phyloP scores from a whole-genome alignment of 768 basidiomycete genomes.

The Termitomyces sp. region DNA sequence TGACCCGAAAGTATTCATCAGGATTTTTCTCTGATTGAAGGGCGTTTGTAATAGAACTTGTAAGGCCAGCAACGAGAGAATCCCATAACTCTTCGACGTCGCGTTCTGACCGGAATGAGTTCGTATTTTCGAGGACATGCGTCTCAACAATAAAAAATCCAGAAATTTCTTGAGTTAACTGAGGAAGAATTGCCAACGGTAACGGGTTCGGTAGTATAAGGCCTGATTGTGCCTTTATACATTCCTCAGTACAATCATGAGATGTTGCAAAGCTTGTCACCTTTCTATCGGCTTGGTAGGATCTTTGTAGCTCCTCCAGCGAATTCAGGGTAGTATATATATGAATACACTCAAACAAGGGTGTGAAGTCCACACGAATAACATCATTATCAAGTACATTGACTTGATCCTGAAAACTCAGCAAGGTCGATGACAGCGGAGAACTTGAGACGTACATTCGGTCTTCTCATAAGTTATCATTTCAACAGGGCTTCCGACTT shows the following conservation, averaged over 20 bases:
- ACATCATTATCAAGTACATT: conserved; percentile 90
- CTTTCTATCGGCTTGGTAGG: conserved; percentile 97
- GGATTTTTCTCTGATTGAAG: conserved; percentile 72
- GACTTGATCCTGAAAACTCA: conserved; percentile 39
- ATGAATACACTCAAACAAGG: conserved; percentile 94
- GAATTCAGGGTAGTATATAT: conserved; percentile 91
- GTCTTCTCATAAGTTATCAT: conserved; percentile 89
- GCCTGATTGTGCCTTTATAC: conserved; percentile 85
- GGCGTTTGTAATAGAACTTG: conserved; percentile 67
- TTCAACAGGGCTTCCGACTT: conserved; percentile 90
- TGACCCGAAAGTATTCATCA: conserved; percentile 76
- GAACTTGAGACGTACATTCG: conserved; percentile 62
- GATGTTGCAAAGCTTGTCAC: conserved; percentile 27
- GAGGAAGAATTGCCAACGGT: conserved; percentile 57
- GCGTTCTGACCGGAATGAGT: conserved; percentile 81
- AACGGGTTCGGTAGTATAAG: conserved; percentile 82
- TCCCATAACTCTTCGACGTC: conserved; percentile 98
- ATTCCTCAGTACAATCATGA: neutral
- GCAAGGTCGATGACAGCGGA: neutral
- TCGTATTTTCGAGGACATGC: conserved; percentile 85
- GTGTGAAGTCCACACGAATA: conserved; percentile 88
- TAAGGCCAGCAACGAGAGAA: conserved; percentile 68
- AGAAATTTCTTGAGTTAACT: conserved; percentile 89
- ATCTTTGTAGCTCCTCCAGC: conserved; percentile 84
- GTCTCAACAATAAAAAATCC: conserved; percentile 98